These are phyloP conservation scores for Pestalotiopsis sp. DNA, from an alignment of 2,329 filamentous ascomycete species.

Conservation along the genomic window DNA sequence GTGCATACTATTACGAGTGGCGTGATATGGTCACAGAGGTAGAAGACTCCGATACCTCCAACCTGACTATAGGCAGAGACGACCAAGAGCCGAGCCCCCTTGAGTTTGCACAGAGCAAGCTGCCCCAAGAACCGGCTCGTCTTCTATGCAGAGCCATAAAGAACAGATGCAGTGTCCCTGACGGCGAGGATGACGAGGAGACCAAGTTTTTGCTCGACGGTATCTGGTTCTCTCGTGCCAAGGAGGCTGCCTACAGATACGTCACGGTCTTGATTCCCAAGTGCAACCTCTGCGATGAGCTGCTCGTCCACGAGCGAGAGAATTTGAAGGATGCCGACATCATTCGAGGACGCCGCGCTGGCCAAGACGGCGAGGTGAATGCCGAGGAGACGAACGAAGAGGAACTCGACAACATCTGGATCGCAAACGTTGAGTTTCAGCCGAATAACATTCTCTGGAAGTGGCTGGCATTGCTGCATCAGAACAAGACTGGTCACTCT, in stretches of 20 bases:
- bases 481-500: neutral
- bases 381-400: neutral
- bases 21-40: neutral
- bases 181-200: neutral
- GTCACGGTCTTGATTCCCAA: conserved; percentile 21
- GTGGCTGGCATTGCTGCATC: conserved; percentile 11
- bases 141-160: neutral
- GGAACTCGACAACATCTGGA: conserved; percentile 3
- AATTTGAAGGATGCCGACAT: neutral
- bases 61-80: neutral
- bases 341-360: conserved; percentile 1
- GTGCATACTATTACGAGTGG: neutral
- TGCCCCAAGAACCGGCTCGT: no score
- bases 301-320: conserved; percentile 6
- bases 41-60: neutral
- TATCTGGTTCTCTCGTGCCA: neutral
- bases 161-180: neutral
- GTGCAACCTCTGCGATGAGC: conserved; percentile 19
- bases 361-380: no score
- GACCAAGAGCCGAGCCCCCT: neutral
- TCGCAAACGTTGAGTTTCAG: conserved; percentile 21
- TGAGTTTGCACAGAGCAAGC: no score
- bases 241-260: neutral
- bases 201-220: neutral
- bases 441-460: conserved; percentile 19